phyloP scores from a whole-genome alignment of 805 yeast species.

The Debaryomyces castellii region DNA sequence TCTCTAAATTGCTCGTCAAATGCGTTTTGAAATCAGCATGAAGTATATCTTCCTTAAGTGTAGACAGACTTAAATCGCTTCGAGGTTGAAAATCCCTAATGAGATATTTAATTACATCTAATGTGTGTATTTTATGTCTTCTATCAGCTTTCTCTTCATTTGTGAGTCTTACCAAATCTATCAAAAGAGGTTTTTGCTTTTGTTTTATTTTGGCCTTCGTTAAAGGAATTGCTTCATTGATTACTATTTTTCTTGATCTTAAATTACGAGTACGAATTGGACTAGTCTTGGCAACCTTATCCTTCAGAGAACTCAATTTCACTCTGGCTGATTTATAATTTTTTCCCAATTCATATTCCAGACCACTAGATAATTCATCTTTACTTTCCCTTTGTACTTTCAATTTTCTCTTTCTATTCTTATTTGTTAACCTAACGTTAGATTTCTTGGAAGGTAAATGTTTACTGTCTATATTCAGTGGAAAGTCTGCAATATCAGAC shows the following conservation, averaged over 20 bases:
- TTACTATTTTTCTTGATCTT: neutral
- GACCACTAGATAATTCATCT: neutral
- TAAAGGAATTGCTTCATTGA: constrained; percentile 11
- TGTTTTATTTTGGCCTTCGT: constrained; percentile 18
- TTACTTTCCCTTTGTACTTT: neutral
- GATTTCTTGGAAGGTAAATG: no score
- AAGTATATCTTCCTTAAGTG: constrained; percentile 19
- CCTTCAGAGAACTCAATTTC: neutral
- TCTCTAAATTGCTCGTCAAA: constrained; percentile 24
- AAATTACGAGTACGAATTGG: neutral
- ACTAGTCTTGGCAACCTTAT: neutral
- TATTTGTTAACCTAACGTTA: neutral
- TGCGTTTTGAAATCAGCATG: constrained; percentile 33
- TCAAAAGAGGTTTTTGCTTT: constrained; percentile 25
- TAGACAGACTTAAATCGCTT: constrained; percentile 7
- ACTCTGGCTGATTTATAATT: neutral
- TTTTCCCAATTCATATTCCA: neutral
- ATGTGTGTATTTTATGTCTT: constrained; percentile 27
- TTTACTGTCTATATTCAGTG: no score
- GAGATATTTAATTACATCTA: constrained; percentile 37
- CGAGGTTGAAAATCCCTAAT: constrained; percentile 28
- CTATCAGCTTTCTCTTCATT: constrained; percentile 20
- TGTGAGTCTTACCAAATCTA: constrained; percentile 29
- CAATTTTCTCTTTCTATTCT: neutral
- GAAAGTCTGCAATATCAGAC: neutral